Evolutionary conservation across 2,329 filamentous ascomycete species (phyloP), one percentile per base, ranked within the genome.

Genomic region (Colletotrichum australisinense): DNA sequence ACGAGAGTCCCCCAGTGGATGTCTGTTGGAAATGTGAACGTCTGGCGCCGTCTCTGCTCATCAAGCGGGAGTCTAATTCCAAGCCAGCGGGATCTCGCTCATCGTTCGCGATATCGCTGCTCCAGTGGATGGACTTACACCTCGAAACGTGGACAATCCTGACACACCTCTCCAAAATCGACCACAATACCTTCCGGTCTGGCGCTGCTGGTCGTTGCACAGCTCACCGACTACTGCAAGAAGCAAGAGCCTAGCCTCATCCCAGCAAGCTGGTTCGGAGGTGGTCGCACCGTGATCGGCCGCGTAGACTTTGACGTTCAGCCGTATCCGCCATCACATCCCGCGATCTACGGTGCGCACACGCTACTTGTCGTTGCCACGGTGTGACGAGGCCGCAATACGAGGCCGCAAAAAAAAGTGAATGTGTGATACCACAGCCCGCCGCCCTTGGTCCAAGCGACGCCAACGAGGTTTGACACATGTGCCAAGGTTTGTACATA

Each of bases 231-330:
- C 28, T 53, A 22, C 30, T 72, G 59, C 30, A 72, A 22, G 22
- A 12, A n/a, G 26, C 11, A 58, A 28, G 30, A 63, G 59, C 59
- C 69, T 52, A 53, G 52, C 46, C 57, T 26, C 30, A 69, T 72
- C 65, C 65, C 69, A 32, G 53, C 59, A 42, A 46, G 53, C 62
- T 64, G 69, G 69, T 63, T 67, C 59, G 30, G 7, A 69, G 59
- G 69, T 64, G 69, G 58, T 69, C 42, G 56, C 69, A 69, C 65
- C 30, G 58, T 28, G 32, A 63, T 30, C 65, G 24, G 38, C 63
- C 46, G 53, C 53, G 58, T 72, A 49, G 38, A 53, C 38, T 66
- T 67, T 63, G 65, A 58, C 46, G 46, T 53, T 30, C 58, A 58
- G 38, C 42, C 66, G 65, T 58, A 63, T 58, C 69, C 58, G 69